Conservation (phyloP, 495 filamentous ascomycete species). For the Annulohypoxylon maeteangense region DNA sequence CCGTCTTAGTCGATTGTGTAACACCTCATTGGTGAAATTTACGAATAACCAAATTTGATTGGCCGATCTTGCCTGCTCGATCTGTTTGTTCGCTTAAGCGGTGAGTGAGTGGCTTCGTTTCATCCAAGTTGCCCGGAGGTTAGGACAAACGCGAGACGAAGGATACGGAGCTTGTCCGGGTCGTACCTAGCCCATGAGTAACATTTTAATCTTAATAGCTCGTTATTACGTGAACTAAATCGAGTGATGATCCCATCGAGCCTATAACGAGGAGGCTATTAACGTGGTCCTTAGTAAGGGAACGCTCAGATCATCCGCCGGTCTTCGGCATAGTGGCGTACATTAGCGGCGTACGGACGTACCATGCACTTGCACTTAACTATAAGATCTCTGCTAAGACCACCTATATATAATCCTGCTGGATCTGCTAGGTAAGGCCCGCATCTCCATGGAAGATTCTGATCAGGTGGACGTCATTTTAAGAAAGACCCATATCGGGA, state of each 20-base stretch:
- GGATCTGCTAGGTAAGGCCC: not conserved
- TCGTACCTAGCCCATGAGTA: not conserved
- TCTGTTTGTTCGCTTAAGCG: not conserved
- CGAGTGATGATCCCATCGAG: not conserved
- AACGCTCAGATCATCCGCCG: not conserved
- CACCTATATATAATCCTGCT: too few species aligned
- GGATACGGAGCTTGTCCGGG: not conserved
- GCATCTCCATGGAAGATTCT: not conserved
- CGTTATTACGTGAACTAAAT: not conserved
- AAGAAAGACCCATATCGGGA: constrained; percentile 21
- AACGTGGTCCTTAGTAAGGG: not conserved
- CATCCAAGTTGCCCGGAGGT: not conserved
- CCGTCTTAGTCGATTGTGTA: not conserved
- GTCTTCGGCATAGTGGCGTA: not conserved
- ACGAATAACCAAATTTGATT: not conserved
- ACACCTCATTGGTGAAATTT: not conserved
- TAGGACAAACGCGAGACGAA: not conserved
- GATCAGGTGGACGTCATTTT: not conserved
- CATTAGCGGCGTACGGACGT: not conserved
- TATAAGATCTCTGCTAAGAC: not conserved
- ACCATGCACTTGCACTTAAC: not conserved
- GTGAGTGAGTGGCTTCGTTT: not conserved
- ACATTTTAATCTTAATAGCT: not conserved
- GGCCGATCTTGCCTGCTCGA: not conserved
- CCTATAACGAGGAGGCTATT: not conserved